phyloP scores from a whole-genome alignment of 768 basidiomycete genomes.

The Termitomyces sp. region DNA sequence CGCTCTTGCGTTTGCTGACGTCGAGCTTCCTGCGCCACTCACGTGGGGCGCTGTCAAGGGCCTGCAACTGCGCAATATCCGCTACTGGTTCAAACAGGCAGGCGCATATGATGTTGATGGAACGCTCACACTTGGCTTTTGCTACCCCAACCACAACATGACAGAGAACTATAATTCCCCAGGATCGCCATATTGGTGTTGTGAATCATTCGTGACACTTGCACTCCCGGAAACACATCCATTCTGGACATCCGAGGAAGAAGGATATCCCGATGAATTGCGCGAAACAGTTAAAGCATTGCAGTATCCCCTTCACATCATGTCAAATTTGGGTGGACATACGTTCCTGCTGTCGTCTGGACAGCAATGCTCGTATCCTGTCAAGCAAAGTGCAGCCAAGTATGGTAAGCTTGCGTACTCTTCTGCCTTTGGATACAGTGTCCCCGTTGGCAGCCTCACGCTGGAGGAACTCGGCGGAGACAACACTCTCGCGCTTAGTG shows the following conservation, averaged over 20 bases:
- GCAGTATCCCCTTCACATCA: constrained; percentile 63
- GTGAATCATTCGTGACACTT: constrained; percentile 68
- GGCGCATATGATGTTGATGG: constrained; percentile 59
- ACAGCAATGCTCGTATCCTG: constrained; percentile 74
- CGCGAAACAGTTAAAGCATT: constrained; percentile 45
- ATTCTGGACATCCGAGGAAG: constrained; percentile 68
- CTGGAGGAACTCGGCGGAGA: constrained; percentile 72
- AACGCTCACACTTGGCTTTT: constrained; percentile 66
- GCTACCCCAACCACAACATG: constrained; percentile 70
- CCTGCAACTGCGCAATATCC: constrained; percentile 63
- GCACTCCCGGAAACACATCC: constrained; percentile 61
- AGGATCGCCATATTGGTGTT: constrained; percentile 79
- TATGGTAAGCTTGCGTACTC: constrained; percentile 78
- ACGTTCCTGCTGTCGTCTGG: constrained; percentile 71
- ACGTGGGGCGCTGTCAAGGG: constrained; percentile 76
- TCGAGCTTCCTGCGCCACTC: constrained; percentile 61
- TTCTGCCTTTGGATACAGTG: constrained; percentile 73
- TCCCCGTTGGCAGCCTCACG: constrained; percentile 60
- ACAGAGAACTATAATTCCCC: constrained; percentile 78
- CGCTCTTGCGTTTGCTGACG: constrained; percentile 65
- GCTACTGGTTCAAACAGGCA: constrained; percentile 64
- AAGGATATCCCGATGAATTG: constrained; percentile 50
- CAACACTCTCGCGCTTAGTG: constrained; percentile 64
- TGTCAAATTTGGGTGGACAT: constrained; percentile 56
- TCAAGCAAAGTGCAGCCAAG: constrained; percentile 74